These are phyloP conservation scores for Collybia nuda DNA, from an alignment of 768 basidiomycete genomes.

Conservation along the genomic window DNA sequence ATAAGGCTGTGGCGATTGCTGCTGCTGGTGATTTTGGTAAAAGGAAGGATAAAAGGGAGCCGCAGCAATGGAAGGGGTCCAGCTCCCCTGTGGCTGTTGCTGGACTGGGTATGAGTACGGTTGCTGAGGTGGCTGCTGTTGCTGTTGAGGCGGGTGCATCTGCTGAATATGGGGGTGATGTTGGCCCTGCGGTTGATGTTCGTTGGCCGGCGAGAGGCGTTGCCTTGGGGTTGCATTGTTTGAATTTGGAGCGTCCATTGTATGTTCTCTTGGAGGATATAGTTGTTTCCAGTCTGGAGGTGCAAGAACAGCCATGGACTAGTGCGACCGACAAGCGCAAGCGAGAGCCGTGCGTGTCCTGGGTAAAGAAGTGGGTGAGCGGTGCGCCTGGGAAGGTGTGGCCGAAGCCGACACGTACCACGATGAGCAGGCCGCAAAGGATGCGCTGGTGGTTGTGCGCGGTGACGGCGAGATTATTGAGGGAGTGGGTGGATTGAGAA, in stretches of 20 bases:
- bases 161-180: constrained; percentile 17
- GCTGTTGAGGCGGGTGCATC: constrained; percentile 29
- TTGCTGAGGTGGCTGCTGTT: constrained; percentile 31
- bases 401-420: constrained; percentile 9
- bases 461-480: constrained; percentile 12
- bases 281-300: constrained; percentile 66
- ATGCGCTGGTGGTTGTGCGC: constrained; percentile 10
- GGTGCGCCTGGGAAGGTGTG: constrained; percentile 1
- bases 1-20: constrained; percentile 51
- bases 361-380: constrained; percentile 7
- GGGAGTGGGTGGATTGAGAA: constrained; percentile 1
- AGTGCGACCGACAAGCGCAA: constrained; percentile 15
- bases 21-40: constrained; percentile 71
- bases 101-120: constrained; percentile 70
- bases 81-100: constrained; percentile 67
- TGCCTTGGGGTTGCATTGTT: constrained; percentile 48
- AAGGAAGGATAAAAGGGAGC: constrained; percentile 78
- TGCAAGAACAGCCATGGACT: constrained; percentile 79
- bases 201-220: constrained; percentile 61
- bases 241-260: constrained; percentile 56
- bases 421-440: constrained; percentile 7
- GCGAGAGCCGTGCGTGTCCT: constrained; percentile 16
- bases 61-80: constrained; percentile 66
- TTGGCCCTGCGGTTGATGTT: constrained; percentile 23
- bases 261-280: constrained; percentile 56